These are phyloP conservation scores for Lathyrus sativus DNA, from an alignment of 306 rosid genomes.

Conservation along the genomic window DNA sequence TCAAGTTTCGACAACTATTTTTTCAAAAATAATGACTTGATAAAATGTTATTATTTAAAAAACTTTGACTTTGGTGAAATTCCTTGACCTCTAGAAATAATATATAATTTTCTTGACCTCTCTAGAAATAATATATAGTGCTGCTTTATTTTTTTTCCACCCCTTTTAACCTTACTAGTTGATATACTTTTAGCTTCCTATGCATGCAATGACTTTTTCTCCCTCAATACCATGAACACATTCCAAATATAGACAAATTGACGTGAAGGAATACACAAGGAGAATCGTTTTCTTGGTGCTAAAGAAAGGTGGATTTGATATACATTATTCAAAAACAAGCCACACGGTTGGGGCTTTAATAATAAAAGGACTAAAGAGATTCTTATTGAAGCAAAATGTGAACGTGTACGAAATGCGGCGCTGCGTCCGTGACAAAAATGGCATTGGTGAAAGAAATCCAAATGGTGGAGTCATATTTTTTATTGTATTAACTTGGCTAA, in stretches of 20 bases:
- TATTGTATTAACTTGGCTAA: too few relatives aligned
- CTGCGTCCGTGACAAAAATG: background rate
- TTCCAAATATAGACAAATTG: conserved; percentile 23
- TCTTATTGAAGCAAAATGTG: conserved; percentile 27
- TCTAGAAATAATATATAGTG: background rate
- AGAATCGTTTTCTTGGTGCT: conserved; percentile 38
- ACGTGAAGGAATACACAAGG: conserved; percentile 37
- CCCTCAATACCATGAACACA: conserved; percentile 1
- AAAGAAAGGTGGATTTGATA: conserved; percentile 41
- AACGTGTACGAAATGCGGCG: conserved; percentile 34
- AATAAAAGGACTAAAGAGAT: conserved; percentile 8
- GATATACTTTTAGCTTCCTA: background rate
- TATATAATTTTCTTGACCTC: background rate
- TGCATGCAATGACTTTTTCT: background rate
- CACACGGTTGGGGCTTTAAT: conserved; percentile 55
- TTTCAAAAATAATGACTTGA: background rate
- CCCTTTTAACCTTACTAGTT: background rate
- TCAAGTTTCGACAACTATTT: too few relatives aligned
- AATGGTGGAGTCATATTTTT: too few relatives aligned
- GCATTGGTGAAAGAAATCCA: too few relatives aligned
- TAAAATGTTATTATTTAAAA: conserved; percentile 20
- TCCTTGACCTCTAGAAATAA: background rate
- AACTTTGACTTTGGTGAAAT: background rate
- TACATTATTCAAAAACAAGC: conserved; percentile 24
- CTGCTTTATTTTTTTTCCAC: background rate